Evolutionary conservation across 164 flowering plant genomes (phyloP), one percentile per base, ranked within the genome.

Genomic region (Piper longum): DNA sequence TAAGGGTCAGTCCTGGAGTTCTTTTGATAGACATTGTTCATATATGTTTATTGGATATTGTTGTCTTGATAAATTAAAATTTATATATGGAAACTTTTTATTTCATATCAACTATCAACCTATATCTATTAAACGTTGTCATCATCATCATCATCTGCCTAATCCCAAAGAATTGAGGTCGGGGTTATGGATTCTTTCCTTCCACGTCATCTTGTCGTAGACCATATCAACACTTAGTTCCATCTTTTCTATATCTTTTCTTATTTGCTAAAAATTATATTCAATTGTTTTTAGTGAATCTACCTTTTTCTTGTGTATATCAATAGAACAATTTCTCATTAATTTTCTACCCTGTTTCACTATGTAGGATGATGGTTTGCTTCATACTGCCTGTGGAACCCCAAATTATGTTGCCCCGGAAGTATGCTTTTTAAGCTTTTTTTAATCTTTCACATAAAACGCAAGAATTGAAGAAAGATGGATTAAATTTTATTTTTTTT

Each of bases 381-480:
- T 88, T 69, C 98, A 88, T 67, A 91, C 98, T 54, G 85, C 98
- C 45, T 91, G 98, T 74, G 98, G 98, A 54, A 88, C 98, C 6
- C 98, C 98, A 57, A 91, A 91, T 73, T 92, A 92, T 79, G 96
- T 89, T 71, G 98, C 98, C 71, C 98, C 98, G 45, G 98, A 92
- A 96, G 98, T 91, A 76, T 57, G 36, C 36, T 57, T 7, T 1
- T 57, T 57, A 2, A 8, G 11, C 52, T 6, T 48, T 12, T 48
- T 14, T 48, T 48, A 8, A 8, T 9, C 14, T 48, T 48, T 14
- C 52, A 12, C 14, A 12, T 9, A 0, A 48, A 5, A 8, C 0
- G 52, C 52, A 5, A 13, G 52, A 48, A 48, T 48, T 5, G 14
- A 48, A 8, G 12, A 2, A 9, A 48, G 8, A 41, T 13, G 8